Evolutionary conservation across 768 basidiomycete species (phyloP).

Genomic region (Suillus fuscotomentosus): DNA sequence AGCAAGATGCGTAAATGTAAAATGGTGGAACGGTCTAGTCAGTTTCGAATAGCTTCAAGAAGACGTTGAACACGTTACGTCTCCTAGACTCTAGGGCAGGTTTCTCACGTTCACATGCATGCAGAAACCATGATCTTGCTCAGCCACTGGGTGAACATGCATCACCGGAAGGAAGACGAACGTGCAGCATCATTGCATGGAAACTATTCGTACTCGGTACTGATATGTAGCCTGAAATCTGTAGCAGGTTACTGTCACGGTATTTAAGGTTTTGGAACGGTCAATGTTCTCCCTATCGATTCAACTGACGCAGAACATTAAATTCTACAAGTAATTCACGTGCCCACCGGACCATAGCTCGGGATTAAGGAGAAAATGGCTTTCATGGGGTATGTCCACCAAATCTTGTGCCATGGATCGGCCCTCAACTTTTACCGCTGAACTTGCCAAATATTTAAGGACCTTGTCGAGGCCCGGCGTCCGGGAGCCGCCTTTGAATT

Average conservation of each 20-base stretch:
- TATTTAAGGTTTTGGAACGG: not conserved
- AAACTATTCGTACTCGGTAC: not conserved
- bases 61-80: slow-evolving; percentile 19
- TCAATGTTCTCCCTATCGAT: not conserved
- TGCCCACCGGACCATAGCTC: not conserved
- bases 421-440: not conserved
- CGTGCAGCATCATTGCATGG: not conserved
- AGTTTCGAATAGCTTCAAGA: not conserved
- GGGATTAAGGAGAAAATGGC: not conserved
- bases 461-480: not conserved
- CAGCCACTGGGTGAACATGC: not conserved
- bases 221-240: not conserved
- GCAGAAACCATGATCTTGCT: not conserved
- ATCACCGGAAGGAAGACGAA: not conserved
- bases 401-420: not conserved
- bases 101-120: slow-evolving; percentile 1
- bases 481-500: not conserved
- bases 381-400: not conserved
- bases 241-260: not conserved
- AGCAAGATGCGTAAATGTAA: not conserved
- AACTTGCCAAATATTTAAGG: not conserved
- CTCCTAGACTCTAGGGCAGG: slow-evolving; percentile 29
- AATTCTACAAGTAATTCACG: not conserved
- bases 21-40: not conserved
- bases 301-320: not conserved